Conservation (phyloP, 306 rosid species). For the Malus sylvestris region DNA sequence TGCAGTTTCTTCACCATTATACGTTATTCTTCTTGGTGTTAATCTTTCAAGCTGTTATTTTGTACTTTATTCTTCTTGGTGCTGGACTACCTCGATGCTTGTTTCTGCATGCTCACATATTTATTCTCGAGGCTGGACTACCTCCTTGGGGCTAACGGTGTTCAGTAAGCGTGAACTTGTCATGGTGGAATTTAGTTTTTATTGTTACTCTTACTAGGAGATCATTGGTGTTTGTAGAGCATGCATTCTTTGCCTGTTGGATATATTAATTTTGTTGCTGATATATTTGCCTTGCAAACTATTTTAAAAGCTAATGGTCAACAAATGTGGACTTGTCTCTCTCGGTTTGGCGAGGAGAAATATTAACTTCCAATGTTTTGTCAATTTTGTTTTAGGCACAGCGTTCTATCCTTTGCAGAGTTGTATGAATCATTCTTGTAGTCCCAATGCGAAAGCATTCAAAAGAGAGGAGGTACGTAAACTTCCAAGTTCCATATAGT, state of each 20-base stretch:
- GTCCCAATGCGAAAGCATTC: conserved; percentile 89
- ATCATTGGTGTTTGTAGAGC: not conserved
- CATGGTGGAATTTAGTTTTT: not conserved
- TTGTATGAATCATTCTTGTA: conserved; percentile 92
- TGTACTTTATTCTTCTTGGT: not conserved
- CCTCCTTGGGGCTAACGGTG: not conserved
- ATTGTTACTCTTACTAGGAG: not conserved
- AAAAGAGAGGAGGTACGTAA: conserved; percentile 81
- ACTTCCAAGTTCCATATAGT: conserved; percentile 3
- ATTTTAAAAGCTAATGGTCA: not conserved
- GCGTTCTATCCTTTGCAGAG: conserved; percentile 91
- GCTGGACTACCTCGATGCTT: not conserved
- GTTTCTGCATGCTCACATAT: not conserved
- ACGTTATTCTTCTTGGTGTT: not conserved
- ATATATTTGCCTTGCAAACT: not conserved
- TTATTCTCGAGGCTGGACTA: not conserved
- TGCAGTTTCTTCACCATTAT: conserved; percentile 3
- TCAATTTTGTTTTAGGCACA: conserved; percentile 50
- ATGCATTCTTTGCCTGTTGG: not conserved
- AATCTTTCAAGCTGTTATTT: not conserved
- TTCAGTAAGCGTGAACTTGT: not conserved
- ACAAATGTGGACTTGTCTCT: not conserved
- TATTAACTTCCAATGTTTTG: not conserved
- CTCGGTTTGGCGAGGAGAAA: not conserved
- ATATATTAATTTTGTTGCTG: not conserved